phyloP scores from a whole-genome alignment of 2,329 filamentous ascomycete genomes.

The Mycogone perniciosa region DNA sequence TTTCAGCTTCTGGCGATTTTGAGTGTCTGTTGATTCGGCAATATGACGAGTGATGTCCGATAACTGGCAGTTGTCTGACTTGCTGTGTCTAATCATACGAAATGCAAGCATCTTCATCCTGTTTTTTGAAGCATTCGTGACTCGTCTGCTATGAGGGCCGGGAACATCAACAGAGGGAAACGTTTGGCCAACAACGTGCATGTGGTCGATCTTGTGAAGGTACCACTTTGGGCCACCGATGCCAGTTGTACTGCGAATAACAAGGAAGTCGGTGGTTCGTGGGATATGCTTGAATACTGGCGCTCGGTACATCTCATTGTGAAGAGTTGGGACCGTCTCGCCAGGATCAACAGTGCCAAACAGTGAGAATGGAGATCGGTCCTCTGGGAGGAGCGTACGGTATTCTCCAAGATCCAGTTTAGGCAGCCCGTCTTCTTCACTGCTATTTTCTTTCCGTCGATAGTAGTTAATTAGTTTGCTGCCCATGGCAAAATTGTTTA shows the following conservation, averaged over 20 bases:
- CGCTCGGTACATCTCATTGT: slow-evolving; percentile 92
- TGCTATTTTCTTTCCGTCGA: slow-evolving; percentile 62
- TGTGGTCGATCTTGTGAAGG: slow-evolving; percentile 81
- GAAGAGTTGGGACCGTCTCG: slow-evolving; percentile 81
- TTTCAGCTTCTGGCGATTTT: slow-evolving; percentile 94
- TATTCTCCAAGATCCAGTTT: slow-evolving; percentile 85
- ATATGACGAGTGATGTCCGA: slow-evolving; percentile 89
- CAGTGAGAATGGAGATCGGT: slow-evolving; percentile 91
- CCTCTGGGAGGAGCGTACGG: slow-evolving; percentile 80
- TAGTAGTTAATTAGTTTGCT: slow-evolving; percentile 97
- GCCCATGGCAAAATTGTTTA: slow-evolving; percentile 97
- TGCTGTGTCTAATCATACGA: slow-evolving; percentile 74
- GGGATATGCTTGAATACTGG: slow-evolving; percentile 84
- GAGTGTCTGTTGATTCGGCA: slow-evolving; percentile 86
- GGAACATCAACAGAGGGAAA: slow-evolving; percentile 90
- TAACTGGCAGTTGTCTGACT: slow-evolving; percentile 62
- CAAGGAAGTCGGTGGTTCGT: slow-evolving; percentile 75
- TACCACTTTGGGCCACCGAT: slow-evolving; percentile 73
- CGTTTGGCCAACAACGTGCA: slow-evolving; percentile 87
- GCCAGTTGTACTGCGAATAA: slow-evolving; percentile 76
- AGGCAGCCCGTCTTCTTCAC: slow-evolving; percentile 67
- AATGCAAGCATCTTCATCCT: slow-evolving; percentile 94
- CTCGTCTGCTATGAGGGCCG: slow-evolving; percentile 86
- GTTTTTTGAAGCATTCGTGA: slow-evolving; percentile 95
- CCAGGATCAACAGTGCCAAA: slow-evolving; percentile 91